Evolutionary conservation across 2,329 filamentous ascomycete genomes (phyloP), one percentile per base, ranked within the genome.

Genomic region (Ceratocystiopsis minuta): DNA sequence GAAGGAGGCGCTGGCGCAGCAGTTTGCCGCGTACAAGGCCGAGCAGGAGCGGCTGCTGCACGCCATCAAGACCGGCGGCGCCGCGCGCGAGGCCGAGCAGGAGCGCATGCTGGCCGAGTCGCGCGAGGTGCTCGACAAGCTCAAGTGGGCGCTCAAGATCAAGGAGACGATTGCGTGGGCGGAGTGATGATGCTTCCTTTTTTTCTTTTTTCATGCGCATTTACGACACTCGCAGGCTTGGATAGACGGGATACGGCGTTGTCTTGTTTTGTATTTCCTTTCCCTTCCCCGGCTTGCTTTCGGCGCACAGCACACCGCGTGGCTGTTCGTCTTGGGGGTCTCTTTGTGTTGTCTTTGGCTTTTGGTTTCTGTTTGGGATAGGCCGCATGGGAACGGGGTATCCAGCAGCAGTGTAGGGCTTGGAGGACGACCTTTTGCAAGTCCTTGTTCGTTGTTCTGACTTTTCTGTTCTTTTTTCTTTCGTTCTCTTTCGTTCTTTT

Each of bases 111-210:
- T 80, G n/a, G 58, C 66, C 34, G 72, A 78, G 52, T 62, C 76
- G 36, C 65, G 66, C 49, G 64, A 70, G 50, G 69, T 72, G n/a
- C 61, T 81, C 40, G 66, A 75, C 47, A 74, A 83, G 61, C 66
- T 87, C 57, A 72, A 65, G 53, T 86, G 80, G 80, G 78, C 80
- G 14, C 66, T 86, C 48, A 74, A 69, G 41, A 68, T 81, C 40
- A 77, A 80, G 60, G 60, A 70, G 46, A 75, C 70, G 48, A 66
- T 78, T 43, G 65, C 63, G 44, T 70, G 62, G 42, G 68, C 71
- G 7, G 57, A 69, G 55, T 75, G 55, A 63, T 32, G 6, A 4
- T 20, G 4, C 7, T 20, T 20, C 20, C 20, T 20, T 20, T 7
- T 20, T 4, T 32, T 12, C 6, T 32, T 32, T 32, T 35, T 37